These are phyloP conservation scores for Aegilops longissima DNA, from an alignment of 176 grass and related monocot species.

Conservation along the genomic window DNA sequence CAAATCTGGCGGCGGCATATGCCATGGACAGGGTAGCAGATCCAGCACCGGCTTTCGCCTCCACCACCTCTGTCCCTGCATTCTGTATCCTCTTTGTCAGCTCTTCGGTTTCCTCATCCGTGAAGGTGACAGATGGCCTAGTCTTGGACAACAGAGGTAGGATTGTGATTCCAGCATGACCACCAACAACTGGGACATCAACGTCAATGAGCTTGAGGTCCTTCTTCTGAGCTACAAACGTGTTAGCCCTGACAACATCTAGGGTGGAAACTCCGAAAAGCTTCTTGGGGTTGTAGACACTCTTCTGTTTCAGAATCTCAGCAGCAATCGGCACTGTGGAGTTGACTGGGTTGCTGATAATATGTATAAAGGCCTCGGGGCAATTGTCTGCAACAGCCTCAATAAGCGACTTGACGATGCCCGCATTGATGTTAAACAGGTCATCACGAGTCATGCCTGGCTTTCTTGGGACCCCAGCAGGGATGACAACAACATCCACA, in stretches of 20 bases:
- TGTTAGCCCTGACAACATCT: constrained; percentile 79
- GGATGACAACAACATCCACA: constrained; percentile 78
- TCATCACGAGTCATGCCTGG: constrained; percentile 93
- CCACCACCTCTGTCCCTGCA: constrained; percentile 76
- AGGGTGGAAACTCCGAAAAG: constrained; percentile 78
- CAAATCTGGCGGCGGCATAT: constrained; percentile 74
- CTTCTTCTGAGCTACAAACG: constrained; percentile 83
- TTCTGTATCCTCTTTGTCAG: constrained; percentile 86
- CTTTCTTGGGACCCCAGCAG: constrained; percentile 78
- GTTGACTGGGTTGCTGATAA: constrained; percentile 91
- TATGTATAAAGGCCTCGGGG: constrained; percentile 73
- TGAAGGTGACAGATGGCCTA: constrained; percentile 63
- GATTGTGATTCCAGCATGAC: constrained; percentile 85
- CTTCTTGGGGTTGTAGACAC: constrained; percentile 73
- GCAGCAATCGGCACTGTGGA: constrained; percentile 81
- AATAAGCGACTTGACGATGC: constrained; percentile 75
- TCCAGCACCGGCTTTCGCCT: constrained; percentile 80
- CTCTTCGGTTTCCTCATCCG: constrained; percentile 56
- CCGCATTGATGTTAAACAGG: constrained; percentile 77
- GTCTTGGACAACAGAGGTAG: constrained; percentile 68
- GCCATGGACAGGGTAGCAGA: constrained; percentile 88
- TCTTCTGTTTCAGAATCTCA: constrained; percentile 81
- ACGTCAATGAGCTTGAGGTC: constrained; percentile 71
- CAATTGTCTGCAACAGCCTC: constrained; percentile 81
- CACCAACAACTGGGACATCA: constrained; percentile 80